Evolutionary conservation across 2,329 filamentous ascomycete species (phyloP), one percentile per base, ranked within the genome.

Genomic region (Blastomyces silverae): DNA sequence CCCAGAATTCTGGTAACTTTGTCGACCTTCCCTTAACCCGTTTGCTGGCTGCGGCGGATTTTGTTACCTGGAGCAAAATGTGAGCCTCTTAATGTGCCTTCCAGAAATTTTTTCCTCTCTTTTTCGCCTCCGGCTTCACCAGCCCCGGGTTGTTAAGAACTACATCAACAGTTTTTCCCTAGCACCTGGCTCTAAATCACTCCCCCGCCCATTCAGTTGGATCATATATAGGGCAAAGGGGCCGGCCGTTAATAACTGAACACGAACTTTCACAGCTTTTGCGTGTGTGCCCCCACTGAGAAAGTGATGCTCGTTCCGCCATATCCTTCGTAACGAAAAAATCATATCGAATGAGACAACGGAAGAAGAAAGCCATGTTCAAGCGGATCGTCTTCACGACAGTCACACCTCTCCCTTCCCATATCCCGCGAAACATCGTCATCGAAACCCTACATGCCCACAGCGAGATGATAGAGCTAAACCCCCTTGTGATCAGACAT

Each of bases 381-480:
- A 90, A 87, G 77, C 83, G 87, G 68, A 85, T 83, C 20, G 81
- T 86, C 42, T 91, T 92, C 79, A 94, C 90, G 50, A 89, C 85
- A 57, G 86, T 92, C 70, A 94, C 90, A 37, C 89, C 91, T 22
- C 82, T 96, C 42, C 91, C 92, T 10, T 70, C 84, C 1, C 80
- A 81, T 69, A 84, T 94, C 69, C 81, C 85, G 59, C 85, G 90
- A 64, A 82, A 88, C 69, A 83, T 85, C n/a, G 90, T 90, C 53
- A 75, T 95, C 68, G 82, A 85, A 63, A 90, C 90, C 69, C 85
- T 96, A 42, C 90, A 91, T 75, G 83, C 89, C 75, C 91, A 95
- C 77, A 75, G 83, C 61, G 87, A 87, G 70, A 95, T 96, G 88
- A 95, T 96, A 72, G 88, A 93, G 73, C 81, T 96, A 65, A 96